Base-by-base conservation (phyloP, 805 yeast genomes). In the Saturnispora dispora region DNA sequence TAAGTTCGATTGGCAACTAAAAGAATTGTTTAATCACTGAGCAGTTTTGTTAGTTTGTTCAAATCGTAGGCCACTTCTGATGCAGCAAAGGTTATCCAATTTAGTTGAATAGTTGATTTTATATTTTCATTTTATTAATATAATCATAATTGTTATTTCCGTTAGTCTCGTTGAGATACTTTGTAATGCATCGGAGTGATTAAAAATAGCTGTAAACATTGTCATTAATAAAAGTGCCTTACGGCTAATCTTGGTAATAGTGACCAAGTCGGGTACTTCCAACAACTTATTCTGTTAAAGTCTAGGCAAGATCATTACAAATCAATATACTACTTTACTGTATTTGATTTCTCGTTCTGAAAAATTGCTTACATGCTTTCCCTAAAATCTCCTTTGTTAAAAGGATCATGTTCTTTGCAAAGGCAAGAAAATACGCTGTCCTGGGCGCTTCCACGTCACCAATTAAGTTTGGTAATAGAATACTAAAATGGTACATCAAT, bases 391-490 rank as follows among this genome's bases (percentile, higher is more conserved):
- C 36, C 27, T n/a, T 37, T 32, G 15, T 27, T 7, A 10, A 36
- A 23, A 15, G 0, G 11, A 30, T 5, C 3, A 47, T 45, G 47
- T 55, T 55, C 37, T 55, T 55, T 33, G 48, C 37, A 7, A 25
- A n/a, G 4, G 23, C 44, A 6, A 45, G 55, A 7, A 46, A 37
- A 10, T 61, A 60, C 37, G 37, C 51, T 11, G 88, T 86, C 1
- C 74, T 82, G 0, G 95, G 95, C 0, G 93, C 95, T 0, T 78
- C 88, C 3, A 63, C 74, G 4, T 78, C 81, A 58, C 75, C 82
- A 0, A 54, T 68, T 7, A 87, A 86, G 63, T 85, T 78, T 62
- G 95, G 95, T 0, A 76, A 71, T 68, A 82, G 79, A 63, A 83
- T 87, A 28, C 64, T 83, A 20, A 65, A 70, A 37, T 87, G 95